These are phyloP conservation scores for Russula earlei DNA, from an alignment of 768 basidiomycete species.

Conservation along the genomic window DNA sequence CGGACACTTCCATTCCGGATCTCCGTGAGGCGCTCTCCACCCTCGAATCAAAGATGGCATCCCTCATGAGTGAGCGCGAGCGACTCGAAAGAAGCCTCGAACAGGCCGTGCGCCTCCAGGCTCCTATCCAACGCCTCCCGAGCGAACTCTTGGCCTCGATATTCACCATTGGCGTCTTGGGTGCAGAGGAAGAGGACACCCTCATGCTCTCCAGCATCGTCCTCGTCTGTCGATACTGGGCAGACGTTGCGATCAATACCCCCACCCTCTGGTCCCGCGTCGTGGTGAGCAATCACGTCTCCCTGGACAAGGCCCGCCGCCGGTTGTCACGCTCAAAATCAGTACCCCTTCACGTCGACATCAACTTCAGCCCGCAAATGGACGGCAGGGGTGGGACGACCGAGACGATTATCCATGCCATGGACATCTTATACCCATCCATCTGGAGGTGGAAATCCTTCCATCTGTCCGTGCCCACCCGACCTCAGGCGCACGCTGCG, in stretches of 20 bases:
- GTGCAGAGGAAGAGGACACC: constrained; percentile 58
- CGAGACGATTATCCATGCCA: constrained; percentile 59
- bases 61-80: constrained; percentile 53
- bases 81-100: constrained; percentile 63
- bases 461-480: constrained; percentile 65
- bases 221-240: constrained; percentile 79
- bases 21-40: constrained; percentile 64
- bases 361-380: constrained; percentile 61
- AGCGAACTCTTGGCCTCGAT: constrained; percentile 71
- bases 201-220: constrained; percentile 67
- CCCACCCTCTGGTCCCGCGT: constrained; percentile 72
- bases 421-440: constrained; percentile 73
- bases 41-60: constrained; percentile 66
- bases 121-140: constrained; percentile 72
- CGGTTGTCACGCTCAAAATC: constrained; percentile 68
- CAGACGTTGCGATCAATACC: constrained; percentile 61
- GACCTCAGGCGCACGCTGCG: constrained; percentile 68
- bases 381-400: constrained; percentile 51
- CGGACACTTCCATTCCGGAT: constrained; percentile 35
- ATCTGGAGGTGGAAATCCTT: constrained; percentile 71
- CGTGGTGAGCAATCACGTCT: constrained; percentile 61
- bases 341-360: constrained; percentile 61
- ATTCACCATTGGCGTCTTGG: constrained; percentile 61
- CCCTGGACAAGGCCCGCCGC: constrained; percentile 58
- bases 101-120: constrained; percentile 66